A percentile compares a stretch with the other conserved stretches of the same genome.
Evolutionary conservation across 768 basidiomycete genomes (phyloP).

Genomic region (Panellus pusillus): DNA sequence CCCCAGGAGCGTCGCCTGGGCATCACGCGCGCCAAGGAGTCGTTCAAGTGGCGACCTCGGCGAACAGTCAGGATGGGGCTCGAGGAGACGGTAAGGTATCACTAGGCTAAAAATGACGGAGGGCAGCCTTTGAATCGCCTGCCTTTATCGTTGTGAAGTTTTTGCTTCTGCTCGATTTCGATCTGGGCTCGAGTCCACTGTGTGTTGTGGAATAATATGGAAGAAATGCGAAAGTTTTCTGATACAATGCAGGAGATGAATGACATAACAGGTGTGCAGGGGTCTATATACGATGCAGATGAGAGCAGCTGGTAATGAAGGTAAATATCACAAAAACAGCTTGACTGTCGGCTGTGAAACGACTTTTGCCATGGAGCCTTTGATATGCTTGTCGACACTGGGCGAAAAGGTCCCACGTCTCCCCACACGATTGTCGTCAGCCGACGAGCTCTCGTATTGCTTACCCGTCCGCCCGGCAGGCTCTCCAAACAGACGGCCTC

Average conservation of each 20-base stretch:
- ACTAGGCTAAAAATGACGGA: constrained; percentile 88
- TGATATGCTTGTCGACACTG: constrained; percentile 51
- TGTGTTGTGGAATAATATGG: too few species aligned
- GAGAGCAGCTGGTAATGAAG: not conserved
- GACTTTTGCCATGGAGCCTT: constrained; percentile 56
- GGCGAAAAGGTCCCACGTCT: constrained; percentile 39
- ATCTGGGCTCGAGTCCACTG: too few species aligned
- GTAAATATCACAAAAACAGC: constrained; percentile 20
- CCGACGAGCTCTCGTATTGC: constrained; percentile 38
- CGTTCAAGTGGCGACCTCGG: constrained; percentile 85
- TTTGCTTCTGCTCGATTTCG: not conserved
- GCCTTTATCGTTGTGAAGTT: too few species aligned
- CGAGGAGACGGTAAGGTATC: constrained; percentile 93
- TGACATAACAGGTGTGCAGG: too few species aligned
- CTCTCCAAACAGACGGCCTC: constrained; percentile 15
- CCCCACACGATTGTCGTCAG: constrained; percentile 36
- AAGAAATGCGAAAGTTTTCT: too few species aligned
- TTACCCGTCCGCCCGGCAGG: constrained; percentile 13
- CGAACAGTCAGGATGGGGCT: constrained; percentile 94
- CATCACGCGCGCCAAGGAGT: constrained; percentile 84
- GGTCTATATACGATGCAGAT: not conserved
- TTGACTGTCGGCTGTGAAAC: constrained; percentile 32
- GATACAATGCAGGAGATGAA: too few species aligned
- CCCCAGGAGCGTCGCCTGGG: constrained; percentile 94
- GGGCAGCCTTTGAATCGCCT: constrained; percentile 61